phyloP scores from a whole-genome alignment of 306 rosid genomes.

The Malus sieversii region DNA sequence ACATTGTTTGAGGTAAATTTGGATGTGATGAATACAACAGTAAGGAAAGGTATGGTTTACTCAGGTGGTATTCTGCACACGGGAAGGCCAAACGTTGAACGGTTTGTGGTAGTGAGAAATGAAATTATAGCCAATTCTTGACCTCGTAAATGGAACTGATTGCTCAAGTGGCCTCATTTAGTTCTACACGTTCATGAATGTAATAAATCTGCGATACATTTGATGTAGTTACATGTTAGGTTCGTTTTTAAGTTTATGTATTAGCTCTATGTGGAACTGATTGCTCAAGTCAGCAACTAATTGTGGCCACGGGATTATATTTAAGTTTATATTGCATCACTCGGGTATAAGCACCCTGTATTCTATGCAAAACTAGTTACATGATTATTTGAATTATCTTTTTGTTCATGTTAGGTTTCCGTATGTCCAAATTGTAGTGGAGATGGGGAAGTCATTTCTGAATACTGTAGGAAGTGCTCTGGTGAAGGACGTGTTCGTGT shows the following conservation, averaged over 20 bases:
- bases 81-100: neutral
- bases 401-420: constrained; percentile 57
- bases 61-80: neutral
- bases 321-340: neutral
- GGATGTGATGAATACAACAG: neutral
- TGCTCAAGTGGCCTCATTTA: neutral
- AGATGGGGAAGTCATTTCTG: constrained; percentile 86
- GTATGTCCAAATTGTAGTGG: constrained; percentile 90
- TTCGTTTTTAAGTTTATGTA: too few species aligned
- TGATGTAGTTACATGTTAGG: neutral
- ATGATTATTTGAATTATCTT: neutral
- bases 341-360: neutral
- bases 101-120: neutral
- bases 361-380: neutral
- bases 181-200: neutral
- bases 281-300: neutral
- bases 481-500: constrained; percentile 78
- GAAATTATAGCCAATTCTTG: neutral
- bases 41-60: neutral
- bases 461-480: constrained; percentile 80
- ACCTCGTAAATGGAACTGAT: neutral
- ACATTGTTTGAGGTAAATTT: neutral
- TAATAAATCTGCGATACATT: neutral
- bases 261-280: too few species aligned
- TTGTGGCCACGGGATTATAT: neutral